Evolutionary conservation across 257 asterid species (phyloP), one percentile per base, ranked within the genome.

Genomic region (Paulownia fortunei): DNA sequence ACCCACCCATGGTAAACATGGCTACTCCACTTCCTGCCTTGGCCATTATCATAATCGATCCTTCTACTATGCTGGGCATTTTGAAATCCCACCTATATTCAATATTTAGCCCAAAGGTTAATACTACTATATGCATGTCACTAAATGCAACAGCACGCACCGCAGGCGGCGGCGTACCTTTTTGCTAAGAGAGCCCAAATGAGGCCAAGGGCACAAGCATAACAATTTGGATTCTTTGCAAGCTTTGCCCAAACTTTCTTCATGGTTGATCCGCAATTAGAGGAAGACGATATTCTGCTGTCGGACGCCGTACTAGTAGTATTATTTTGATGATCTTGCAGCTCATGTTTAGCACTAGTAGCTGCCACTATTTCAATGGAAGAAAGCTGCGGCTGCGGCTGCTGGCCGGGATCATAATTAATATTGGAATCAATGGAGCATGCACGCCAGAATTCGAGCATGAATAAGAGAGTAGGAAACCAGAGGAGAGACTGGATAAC

Each of bases 21-120:
- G 94, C 83, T 26, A 88, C 85, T 24, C 97, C 94, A 51, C 88
- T 81, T 30, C 97, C 97, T 7, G 91, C 97, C 73, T 70, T 94
- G 39, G 94, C 88, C 94, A 94, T 87, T 27, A 94, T 88, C 71
- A 82, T 32, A 34, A 92, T 84, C 9, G 93, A 92, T 39, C 93
- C 97, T 64, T 89, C 88, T 66, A 88, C 74, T 39, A 91, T 82
- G 77, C 73, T 55, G 0, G 97, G 97, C 94, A 92, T 83, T 34
- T 79, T 74, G 10, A 92, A 59, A 76, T 87, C 58, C 97, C 97
- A 94, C 88, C 98, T 92, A n/a, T n/a, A 30, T 1, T 65, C 6
- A 6, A 42, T 56, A 60, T 8, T 0, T 23, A 66, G 2, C 15
- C 32, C 10, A 24, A 56, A 21, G 12, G 47, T 41, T 41, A 41